Percentiles rank a stretch among this genome's conserved stretches.
Evolutionary conservation across 805 yeast species (phyloP).

Genomic region (Wickerhamomyces sydowiorum): DNA sequence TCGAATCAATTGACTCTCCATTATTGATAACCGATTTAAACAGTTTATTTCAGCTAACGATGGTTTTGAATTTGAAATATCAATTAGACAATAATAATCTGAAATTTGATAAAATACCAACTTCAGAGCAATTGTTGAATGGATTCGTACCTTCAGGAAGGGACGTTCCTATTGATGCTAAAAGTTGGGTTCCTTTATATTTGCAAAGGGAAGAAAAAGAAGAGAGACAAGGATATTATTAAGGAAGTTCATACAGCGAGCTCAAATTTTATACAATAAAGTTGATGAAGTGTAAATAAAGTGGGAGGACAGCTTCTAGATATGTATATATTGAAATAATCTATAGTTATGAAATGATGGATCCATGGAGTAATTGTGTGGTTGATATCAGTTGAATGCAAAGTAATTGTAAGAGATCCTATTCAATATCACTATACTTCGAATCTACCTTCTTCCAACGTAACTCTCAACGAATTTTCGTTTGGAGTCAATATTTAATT

Average conservation of each 20-base stretch:
- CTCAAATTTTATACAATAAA: no score
- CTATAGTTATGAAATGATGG: no score
- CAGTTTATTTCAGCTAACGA: slow-evolving; percentile 35
- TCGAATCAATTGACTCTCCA: background rate
- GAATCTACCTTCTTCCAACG: slow-evolving; percentile 18
- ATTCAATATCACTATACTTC: no score
- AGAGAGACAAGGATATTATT: slow-evolving; percentile 1
- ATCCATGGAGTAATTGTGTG: no score
- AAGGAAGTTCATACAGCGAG: no score
- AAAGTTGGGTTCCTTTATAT: slow-evolving; percentile 14
- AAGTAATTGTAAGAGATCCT: no score
- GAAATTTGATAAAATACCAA: slow-evolving; percentile 14
- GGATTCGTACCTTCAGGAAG: slow-evolving; percentile 20
- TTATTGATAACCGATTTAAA: slow-evolving; percentile 27
- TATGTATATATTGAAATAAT: no score
- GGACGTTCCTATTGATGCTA: slow-evolving; percentile 15
- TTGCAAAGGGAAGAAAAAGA: background rate
- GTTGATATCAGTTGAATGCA: no score
- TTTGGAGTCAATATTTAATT: slow-evolving; percentile 38
- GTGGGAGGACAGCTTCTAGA: no score
- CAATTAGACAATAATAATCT: slow-evolving; percentile 33
- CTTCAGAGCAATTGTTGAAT: slow-evolving; percentile 9
- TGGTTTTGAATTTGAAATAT: slow-evolving; percentile 34
- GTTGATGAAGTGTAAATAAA: no score
- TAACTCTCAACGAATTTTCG: slow-evolving; percentile 33